Percentiles rank a stretch among this genome's conserved stretches.
Conservation (phyloP, 2,329 filamentous ascomycete genomes). For the Mycosphaerella arachidis region DNA sequence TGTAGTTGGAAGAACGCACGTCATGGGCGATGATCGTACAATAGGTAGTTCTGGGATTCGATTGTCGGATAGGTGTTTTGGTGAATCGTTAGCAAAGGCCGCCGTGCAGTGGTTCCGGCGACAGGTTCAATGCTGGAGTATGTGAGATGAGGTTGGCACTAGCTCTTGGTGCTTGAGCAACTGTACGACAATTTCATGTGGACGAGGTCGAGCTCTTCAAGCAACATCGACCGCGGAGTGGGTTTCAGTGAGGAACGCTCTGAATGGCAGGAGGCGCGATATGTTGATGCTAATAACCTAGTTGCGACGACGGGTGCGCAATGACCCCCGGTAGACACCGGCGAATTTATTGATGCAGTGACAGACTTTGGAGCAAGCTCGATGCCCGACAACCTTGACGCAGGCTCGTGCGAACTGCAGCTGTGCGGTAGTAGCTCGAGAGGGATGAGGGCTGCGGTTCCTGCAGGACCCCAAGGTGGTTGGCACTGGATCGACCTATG, state of each 20-base stretch:
- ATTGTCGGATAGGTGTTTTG: not conserved
- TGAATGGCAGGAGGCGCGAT: conserved; percentile 15
- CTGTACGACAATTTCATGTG: conserved; percentile 12
- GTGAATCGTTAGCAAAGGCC: not conserved
- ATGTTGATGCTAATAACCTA: conserved; percentile 24
- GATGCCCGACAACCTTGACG: conserved; percentile 17
- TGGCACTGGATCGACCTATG: conserved; percentile 15
- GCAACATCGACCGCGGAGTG: conserved; percentile 15
- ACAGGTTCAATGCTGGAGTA: conserved; percentile 1
- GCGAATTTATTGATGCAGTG: conserved; percentile 19
- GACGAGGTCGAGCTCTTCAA: conserved; percentile 9
- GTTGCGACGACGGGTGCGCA: conserved; percentile 15
- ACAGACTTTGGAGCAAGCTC: conserved; percentile 16
- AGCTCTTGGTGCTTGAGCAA: conserved; percentile 5
- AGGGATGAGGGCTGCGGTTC: conserved; percentile 18
- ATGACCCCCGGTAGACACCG: conserved; percentile 17
- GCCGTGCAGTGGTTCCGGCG: conserved; percentile 23
- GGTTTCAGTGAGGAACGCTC: conserved; percentile 12
- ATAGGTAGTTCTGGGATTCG: conserved; percentile 6
- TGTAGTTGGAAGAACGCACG: conserved; percentile 29
- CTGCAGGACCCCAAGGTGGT: conserved; percentile 21
- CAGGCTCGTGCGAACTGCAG: conserved; percentile 16
- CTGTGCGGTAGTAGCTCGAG: conserved; percentile 14
- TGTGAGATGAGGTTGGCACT: conserved; percentile 2
- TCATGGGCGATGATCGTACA: conserved; percentile 22